Conservation (phyloP, 179 eudicot species). For the Beta lomatogona region DNA sequence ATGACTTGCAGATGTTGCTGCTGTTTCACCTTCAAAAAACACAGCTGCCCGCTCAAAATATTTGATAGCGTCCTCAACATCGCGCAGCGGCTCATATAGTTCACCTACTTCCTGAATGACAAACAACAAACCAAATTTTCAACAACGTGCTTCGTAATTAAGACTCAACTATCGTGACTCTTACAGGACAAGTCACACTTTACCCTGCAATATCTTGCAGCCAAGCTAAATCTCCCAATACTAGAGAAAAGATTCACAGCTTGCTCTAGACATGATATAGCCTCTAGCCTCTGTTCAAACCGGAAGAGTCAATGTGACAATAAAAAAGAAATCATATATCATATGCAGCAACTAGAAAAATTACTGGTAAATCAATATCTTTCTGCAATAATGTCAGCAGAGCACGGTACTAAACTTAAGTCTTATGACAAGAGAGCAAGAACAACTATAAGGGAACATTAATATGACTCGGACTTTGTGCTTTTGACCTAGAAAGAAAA, state of each 20-base stretch:
- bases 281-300: conserved; percentile 30
- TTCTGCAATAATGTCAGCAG: background rate
- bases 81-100: conserved; percentile 38
- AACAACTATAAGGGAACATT: background rate
- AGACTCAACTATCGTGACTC: background rate
- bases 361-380: background rate
- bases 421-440: background rate
- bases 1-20: conserved; percentile 46
- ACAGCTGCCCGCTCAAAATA: conserved; percentile 45
- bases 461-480: no score
- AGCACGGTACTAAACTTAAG: background rate
- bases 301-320: conserved; percentile 11
- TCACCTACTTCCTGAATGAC: conserved; percentile 51
- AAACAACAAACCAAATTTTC: background rate
- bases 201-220: conserved; percentile 54
- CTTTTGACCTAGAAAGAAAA: no score
- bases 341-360: background rate
- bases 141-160: background rate
- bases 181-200: background rate
- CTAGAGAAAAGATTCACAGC: conserved; percentile 42
- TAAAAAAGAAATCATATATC: background rate
- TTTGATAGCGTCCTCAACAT: conserved; percentile 45
- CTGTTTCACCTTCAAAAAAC: conserved; percentile 48
- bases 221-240: conserved; percentile 37
- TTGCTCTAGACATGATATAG: conserved; percentile 46